These are phyloP conservation scores for Apiospora marii DNA, from an alignment of 2,329 filamentous ascomycete species.

Conservation along the genomic window DNA sequence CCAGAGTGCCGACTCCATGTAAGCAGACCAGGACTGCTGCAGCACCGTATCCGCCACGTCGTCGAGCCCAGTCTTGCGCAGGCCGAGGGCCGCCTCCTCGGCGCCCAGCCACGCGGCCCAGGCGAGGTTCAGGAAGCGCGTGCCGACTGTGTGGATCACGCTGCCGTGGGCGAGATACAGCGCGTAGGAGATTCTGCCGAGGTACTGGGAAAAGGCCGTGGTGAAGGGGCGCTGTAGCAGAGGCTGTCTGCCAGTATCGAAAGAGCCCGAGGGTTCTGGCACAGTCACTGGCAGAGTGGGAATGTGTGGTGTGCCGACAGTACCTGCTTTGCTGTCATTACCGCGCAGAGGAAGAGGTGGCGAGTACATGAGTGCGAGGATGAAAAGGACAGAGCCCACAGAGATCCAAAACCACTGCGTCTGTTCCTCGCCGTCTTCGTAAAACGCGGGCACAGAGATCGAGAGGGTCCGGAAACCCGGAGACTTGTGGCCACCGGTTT, in stretches of 20 bases:
- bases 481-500: slow-evolving; percentile 19
- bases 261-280: neutral
- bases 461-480: slow-evolving; percentile 26
- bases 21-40: slow-evolving; percentile 44
- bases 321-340: neutral
- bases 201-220: slow-evolving; percentile 59
- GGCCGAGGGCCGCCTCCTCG: slow-evolving; percentile 56
- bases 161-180: slow-evolving; percentile 70
- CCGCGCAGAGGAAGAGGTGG: slow-evolving; percentile 20
- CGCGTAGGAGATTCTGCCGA: slow-evolving; percentile 67
- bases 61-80: slow-evolving; percentile 43
- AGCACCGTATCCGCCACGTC: slow-evolving; percentile 38
- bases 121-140: slow-evolving; percentile 56
- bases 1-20: slow-evolving; percentile 49
- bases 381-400: slow-evolving; percentile 29
- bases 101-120: slow-evolving; percentile 54
- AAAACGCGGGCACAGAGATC: slow-evolving; percentile 19
- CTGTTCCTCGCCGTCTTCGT: slow-evolving; percentile 4
- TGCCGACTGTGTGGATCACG: slow-evolving; percentile 60
- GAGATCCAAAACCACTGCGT: slow-evolving; percentile 27
- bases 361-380: slow-evolving; percentile 35
- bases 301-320: neutral
- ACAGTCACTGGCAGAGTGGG: neutral
- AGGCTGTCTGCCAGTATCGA: slow-evolving; percentile 26
- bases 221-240: slow-evolving; percentile 61